Base-by-base conservation (phyloP, 345 rosid genomes). In the Citrus australasica region DNA sequence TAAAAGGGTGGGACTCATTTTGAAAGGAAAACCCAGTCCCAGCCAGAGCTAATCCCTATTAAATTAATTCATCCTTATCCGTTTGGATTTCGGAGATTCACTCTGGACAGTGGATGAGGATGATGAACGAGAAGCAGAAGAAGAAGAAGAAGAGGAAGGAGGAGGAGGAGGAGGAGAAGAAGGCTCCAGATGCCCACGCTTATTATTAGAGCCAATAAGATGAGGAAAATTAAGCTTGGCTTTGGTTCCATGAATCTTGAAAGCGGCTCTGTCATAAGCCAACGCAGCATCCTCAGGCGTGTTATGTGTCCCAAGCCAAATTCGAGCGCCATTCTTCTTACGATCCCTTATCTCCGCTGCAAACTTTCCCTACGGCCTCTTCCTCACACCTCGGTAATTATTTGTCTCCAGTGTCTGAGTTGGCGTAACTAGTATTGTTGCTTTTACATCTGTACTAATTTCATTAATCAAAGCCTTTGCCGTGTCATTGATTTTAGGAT, bases 301-400 rank as follows among this genome's bases (percentile, higher is more conserved):
- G 84, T 87, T 88, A 72, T 89, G 88, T 2, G 94, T 92, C 69
- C 94, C 94, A 0, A 92, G 89, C 97, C 97, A 92, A 62, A 79
- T 76, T 64, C 97, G 86, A 0, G 91, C 87, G 4, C 92, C 91
- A 42, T 87, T 90, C 81, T 80, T 87, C 84, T 89, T 90, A 22
- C 88, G 91, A 65, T 87, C 94, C 28, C 94, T 82, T 0, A 92
- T 87, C 90, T 90, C 94, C 46, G 94, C 94, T 56, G 92, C 94
- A 60, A 81, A 89, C 69, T 87, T 89, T 67, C 96, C 94, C 92
- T 92, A 90, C 5, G 92, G 92, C 75, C 96, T 71, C 65, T 84
- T 80, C 79, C 82, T 83, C 42, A 86, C 84, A 5, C 85, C 85
- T 37, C 28, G 77, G 14, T 77, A 82, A 17, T 38, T 60, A 53